These are phyloP conservation scores for Oryza glaberrima DNA, from an alignment of 176 grass and related monocot species.

Conservation along the genomic window DNA sequence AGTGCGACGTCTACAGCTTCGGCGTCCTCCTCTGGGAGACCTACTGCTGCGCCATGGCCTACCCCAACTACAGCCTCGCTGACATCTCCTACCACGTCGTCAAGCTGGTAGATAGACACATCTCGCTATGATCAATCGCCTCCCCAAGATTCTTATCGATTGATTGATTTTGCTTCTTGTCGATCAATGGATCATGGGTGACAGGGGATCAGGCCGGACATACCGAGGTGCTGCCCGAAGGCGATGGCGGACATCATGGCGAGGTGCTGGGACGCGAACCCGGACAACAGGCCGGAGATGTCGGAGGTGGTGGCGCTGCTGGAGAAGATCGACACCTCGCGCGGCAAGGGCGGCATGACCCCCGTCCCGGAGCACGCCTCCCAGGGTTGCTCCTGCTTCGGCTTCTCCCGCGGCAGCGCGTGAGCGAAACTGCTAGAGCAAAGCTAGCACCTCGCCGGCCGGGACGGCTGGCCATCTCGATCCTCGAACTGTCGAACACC, in stretches of 20 bases:
- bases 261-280: conserved; percentile 78
- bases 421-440: neutral
- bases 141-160: neutral
- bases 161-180: neutral
- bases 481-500: too few relatives aligned
- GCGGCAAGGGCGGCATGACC: conserved; percentile 68
- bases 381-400: conserved; percentile 63
- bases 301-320: conserved; percentile 73
- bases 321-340: conserved; percentile 59
- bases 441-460: too few relatives aligned
- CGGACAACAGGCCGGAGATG: conserved; percentile 83
- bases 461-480: too few relatives aligned
- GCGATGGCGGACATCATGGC: conserved; percentile 70
- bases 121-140: neutral
- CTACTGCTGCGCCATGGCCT: conserved; percentile 92
- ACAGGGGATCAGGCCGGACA: conserved; percentile 77
- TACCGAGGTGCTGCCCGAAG: conserved; percentile 70
- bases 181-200: neutral
- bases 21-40: conserved; percentile 86
- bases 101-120: conserved; percentile 49
- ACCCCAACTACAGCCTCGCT: conserved; percentile 64
- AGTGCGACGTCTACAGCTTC: conserved; percentile 94
- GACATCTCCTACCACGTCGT: conserved; percentile 82
- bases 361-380: conserved; percentile 31
- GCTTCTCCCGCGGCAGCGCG: conserved; percentile 27